A percentile compares a stretch with the other conserved stretches of the same genome.
phyloP scores from a whole-genome alignment of 1,139 yeast genomes.

The Candida albicans region DNA sequence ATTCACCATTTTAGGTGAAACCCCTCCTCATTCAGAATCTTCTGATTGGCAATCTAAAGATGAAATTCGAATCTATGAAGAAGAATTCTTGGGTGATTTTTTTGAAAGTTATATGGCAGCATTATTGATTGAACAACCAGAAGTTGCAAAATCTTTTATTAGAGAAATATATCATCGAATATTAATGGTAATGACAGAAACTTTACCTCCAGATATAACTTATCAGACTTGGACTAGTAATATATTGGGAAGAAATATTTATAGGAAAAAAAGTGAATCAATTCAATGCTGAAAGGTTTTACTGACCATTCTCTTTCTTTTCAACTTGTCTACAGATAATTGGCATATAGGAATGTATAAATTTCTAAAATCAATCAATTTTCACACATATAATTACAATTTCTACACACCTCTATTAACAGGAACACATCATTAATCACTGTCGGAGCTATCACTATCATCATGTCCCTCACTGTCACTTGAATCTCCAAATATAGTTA shows the following conservation, averaged over 20 bases:
- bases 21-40: not conserved
- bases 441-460: constrained; percentile 11
- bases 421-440: not conserved
- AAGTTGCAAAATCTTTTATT: constrained; percentile 37
- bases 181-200: constrained; percentile 20
- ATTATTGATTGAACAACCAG: constrained; percentile 40
- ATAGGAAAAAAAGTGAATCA: constrained; percentile 7
- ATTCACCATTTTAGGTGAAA: constrained; percentile 20
- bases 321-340: not conserved
- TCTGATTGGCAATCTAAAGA: constrained; percentile 18
- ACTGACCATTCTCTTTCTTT: not conserved
- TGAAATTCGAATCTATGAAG: constrained; percentile 35
- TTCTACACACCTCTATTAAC: not conserved
- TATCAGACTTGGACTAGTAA: constrained; percentile 18
- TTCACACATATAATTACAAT: not conserved
- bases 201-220: constrained; percentile 18
- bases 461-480: constrained; percentile 16
- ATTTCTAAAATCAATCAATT: not conserved
- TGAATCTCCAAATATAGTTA: not conserved
- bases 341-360: constrained; percentile 2
- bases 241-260: constrained; percentile 17
- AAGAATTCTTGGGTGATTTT: constrained; percentile 46
- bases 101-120: constrained; percentile 50
- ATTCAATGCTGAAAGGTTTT: not conserved
- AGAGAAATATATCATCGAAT: constrained; percentile 33